A percentile compares a stretch with the other conserved stretches of the same genome.
Conservation (phyloP, 768 basidiomycete genomes). For the Macrocybe gigantea region DNA sequence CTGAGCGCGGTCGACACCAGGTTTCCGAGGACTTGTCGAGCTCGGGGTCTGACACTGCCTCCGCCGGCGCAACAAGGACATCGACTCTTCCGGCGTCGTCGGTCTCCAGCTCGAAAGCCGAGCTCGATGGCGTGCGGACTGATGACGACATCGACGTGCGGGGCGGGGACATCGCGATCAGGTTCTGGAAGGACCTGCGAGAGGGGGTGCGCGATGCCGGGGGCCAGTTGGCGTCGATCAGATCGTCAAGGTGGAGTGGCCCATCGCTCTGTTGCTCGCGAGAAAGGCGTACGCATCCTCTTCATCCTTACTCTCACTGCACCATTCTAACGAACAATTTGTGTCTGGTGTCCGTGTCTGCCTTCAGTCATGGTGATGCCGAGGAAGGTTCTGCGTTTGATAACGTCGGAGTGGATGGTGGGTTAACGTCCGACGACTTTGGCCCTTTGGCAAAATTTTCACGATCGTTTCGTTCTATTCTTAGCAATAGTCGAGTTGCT, state of each 20-base stretch:
- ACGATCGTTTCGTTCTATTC: no score
- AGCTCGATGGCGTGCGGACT: slow-evolving; percentile 12
- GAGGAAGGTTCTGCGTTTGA: no score
- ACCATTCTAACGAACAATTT: no score
- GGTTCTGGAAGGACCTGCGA: slow-evolving; percentile 55
- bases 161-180: slow-evolving; percentile 59
- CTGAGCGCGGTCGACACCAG: slow-evolving; percentile 24
- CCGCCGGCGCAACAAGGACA: slow-evolving; percentile 1
- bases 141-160: slow-evolving; percentile 18
- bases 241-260: slow-evolving; percentile 43
- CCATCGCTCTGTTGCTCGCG: slow-evolving; percentile 37
- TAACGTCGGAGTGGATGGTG: no score
- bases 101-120: background rate
- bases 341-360: no score
- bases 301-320: no score
- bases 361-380: no score
- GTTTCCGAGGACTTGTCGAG: slow-evolving; percentile 25
- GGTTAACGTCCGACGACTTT: no score
- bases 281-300: slow-evolving; percentile 12
- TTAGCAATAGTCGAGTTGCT: no score
- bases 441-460: no score
- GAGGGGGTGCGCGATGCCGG: slow-evolving; percentile 27
- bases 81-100: background rate
- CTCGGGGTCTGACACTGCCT: background rate
- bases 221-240: slow-evolving; percentile 29